Conservation (phyloP, 257 asterid genomes). For the Nemophila menziesii region DNA sequence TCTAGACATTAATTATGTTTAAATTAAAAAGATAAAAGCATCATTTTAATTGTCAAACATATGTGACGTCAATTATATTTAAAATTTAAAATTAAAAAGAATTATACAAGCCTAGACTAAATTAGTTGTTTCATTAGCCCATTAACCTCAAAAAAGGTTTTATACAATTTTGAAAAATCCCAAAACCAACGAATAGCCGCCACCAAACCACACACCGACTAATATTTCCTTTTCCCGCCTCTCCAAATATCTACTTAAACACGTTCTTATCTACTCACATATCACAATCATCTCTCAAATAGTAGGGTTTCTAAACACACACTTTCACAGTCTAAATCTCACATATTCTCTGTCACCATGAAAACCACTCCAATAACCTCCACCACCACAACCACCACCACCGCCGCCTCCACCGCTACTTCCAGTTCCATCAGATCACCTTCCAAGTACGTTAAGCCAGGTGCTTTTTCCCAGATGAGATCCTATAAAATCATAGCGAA, state of each 20-base stretch:
- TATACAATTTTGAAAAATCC: neutral
- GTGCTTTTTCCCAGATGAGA: constrained; percentile 68
- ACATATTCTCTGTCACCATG: constrained; percentile 27
- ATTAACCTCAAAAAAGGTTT: too few species aligned
- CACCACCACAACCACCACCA: constrained; percentile 9
- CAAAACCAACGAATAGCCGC: constrained; percentile 6
- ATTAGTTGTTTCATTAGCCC: too few species aligned
- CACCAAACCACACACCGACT: constrained; percentile 10
- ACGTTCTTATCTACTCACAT: constrained; percentile 12
- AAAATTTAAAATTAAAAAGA: too few species aligned
- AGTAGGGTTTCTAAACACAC: neutral
- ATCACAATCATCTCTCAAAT: neutral
- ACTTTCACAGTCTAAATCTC: too few species aligned
- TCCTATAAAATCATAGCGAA: constrained; percentile 59
- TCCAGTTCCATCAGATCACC: constrained; percentile 17
- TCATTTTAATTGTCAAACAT: too few species aligned
- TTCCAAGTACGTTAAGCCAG: constrained; percentile 55
- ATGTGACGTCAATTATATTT: too few species aligned
- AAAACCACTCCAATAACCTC: constrained; percentile 15
- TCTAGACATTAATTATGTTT: too few species aligned
- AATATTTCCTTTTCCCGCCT: constrained; percentile 57
- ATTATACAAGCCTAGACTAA: too few species aligned
- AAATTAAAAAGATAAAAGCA: too few species aligned
- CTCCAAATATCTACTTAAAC: constrained; percentile 26
- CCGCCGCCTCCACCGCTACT: constrained; percentile 9